A percentile compares a stretch with the other conserved stretches of the same genome.
phyloP scores from a whole-genome alignment of 2,329 filamentous ascomycete species.

The Sordariomycetes sp. region DNA sequence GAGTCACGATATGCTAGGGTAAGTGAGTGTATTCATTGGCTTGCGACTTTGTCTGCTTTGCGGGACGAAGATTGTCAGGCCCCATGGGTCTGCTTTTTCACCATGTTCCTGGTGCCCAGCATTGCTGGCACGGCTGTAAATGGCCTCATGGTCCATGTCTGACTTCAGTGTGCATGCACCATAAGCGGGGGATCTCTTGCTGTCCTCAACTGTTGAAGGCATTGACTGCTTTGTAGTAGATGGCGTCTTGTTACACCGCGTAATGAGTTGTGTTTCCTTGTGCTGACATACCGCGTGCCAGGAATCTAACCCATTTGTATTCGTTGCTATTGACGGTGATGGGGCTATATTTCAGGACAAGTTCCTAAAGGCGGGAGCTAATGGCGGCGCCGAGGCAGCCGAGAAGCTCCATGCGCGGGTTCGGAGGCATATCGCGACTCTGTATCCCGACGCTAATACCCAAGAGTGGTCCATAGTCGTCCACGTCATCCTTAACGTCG shows the following conservation, averaged over 20 bases:
- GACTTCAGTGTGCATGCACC: no score
- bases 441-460: slow-evolving; percentile 13
- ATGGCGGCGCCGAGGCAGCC: slow-evolving; percentile 18
- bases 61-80: no score
- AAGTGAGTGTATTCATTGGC: not conserved
- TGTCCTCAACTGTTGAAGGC: no score
- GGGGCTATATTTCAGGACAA: slow-evolving; percentile 19
- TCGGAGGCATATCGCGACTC: slow-evolving; percentile 10
- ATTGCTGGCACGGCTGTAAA: no score
- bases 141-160: no score
- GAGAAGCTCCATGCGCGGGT: slow-evolving; percentile 13
- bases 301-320: slow-evolving; percentile 18
- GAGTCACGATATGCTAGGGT: slow-evolving; percentile 8
- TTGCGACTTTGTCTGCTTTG: no score
- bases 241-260: no score
- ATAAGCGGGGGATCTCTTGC: no score
- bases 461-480: slow-evolving; percentile 19
- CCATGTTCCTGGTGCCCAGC: no score
- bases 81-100: no score
- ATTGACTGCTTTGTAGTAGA: not conserved
- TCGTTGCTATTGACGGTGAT: slow-evolving; percentile 20
- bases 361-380: slow-evolving; percentile 15
- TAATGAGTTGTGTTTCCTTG: not conserved
- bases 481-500: slow-evolving; percentile 18
- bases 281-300: slow-evolving; percentile 5